Conservation (phyloP, 1,284 basidiomycete species). For the Ganoderma boninense region DNA sequence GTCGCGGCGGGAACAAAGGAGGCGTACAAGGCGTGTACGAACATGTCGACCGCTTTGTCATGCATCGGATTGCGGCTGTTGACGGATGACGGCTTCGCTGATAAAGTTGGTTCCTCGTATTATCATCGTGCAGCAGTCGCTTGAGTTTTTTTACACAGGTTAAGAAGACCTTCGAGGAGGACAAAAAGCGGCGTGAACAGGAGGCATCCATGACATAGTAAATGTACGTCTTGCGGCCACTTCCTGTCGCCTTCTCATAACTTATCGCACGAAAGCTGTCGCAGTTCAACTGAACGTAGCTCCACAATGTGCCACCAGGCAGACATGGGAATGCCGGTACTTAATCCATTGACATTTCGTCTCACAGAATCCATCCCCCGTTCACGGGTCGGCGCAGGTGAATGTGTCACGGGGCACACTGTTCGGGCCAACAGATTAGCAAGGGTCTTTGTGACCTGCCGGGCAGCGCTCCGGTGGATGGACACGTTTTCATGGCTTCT, state of each 20-base stretch:
- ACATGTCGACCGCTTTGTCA: slow-evolving; percentile 67
- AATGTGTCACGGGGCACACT: slow-evolving; percentile 5
- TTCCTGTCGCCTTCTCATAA: not conserved
- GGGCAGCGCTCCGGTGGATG: not conserved
- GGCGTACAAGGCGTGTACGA: slow-evolving; percentile 68
- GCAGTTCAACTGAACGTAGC: not conserved
- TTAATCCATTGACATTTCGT: no score
- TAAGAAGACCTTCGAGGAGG: slow-evolving; percentile 48
- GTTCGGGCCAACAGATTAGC: not conserved
- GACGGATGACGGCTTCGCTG: slow-evolving; percentile 63
- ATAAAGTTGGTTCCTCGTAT: slow-evolving; percentile 47
- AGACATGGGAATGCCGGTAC: not conserved
- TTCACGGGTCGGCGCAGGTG: not conserved
- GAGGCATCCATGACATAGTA: slow-evolving; percentile 7
- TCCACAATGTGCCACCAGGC: not conserved
- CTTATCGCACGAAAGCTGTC: not conserved
- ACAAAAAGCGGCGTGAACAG: slow-evolving; percentile 32
- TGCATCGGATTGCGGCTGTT: slow-evolving; percentile 66
- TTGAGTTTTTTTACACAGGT: slow-evolving; percentile 39
- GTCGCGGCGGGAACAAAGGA: slow-evolving; percentile 63
- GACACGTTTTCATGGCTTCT: not conserved
- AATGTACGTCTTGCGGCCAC: not conserved
- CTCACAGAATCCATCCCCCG: not conserved
- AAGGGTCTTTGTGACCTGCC: slow-evolving; percentile 7
- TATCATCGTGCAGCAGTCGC: not conserved